phyloP scores from a whole-genome alignment of 768 basidiomycete species.

The Kwoniella mangroviensis region DNA sequence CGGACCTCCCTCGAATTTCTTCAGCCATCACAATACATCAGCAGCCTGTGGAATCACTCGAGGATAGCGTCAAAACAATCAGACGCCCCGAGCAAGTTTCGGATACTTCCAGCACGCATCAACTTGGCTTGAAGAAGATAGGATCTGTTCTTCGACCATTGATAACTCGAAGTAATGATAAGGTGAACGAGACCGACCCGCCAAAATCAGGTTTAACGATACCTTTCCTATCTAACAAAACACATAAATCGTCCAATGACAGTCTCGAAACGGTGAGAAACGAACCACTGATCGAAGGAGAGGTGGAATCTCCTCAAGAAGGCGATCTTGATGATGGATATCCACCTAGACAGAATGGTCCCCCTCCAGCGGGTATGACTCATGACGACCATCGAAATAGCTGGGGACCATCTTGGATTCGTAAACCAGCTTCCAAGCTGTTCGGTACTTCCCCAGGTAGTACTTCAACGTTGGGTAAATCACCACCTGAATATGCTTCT shows the following conservation, averaged over 20 bases:
- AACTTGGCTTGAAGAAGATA: conserved; percentile 31
- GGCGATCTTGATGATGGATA: conserved; percentile 38
- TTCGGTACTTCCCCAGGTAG: conserved; percentile 38
- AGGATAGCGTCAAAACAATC: conserved; percentile 27
- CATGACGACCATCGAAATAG: conserved; percentile 25
- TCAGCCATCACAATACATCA: conserved; percentile 27
- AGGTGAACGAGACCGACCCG: conserved; percentile 14
- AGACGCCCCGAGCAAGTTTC: conserved; percentile 12
- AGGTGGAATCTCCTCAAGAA: conserved; percentile 5
- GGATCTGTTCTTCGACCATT: conserved; percentile 43
- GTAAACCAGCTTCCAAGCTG: conserved; percentile 43
- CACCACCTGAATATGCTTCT: background rate
- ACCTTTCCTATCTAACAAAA: conserved; percentile 15
- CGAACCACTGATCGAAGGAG: conserved; percentile 7
- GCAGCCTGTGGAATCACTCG: conserved; percentile 13
- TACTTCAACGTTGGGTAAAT: conserved; percentile 17
- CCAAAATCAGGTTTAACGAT: conserved; percentile 18
- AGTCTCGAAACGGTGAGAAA: conserved; percentile 37
- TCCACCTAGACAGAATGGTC: conserved; percentile 45
- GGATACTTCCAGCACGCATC: background rate
- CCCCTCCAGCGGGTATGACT: conserved; percentile 26
- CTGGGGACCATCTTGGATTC: conserved; percentile 47
- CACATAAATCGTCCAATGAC: conserved; percentile 25
- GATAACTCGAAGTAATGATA: conserved; percentile 18
- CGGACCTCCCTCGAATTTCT: conserved; percentile 38